phyloP scores from a whole-genome alignment of 805 yeast species.

The Candida pseudoglaebosa region DNA sequence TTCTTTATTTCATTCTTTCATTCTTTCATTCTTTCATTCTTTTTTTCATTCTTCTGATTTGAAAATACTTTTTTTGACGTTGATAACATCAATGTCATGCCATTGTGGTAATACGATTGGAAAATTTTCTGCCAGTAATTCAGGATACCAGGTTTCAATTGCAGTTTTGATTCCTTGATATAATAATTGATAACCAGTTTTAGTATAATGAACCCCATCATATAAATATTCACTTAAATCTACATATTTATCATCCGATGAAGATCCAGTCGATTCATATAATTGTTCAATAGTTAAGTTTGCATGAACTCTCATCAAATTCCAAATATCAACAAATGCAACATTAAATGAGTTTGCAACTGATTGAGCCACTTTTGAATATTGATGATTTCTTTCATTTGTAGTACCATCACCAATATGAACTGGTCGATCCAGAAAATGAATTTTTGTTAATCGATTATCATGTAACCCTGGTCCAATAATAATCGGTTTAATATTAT shows the following conservation, averaged over 20 bases:
- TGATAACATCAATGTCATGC: slow-evolving; percentile 23
- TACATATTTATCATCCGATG: slow-evolving; percentile 7
- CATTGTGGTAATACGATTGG: slow-evolving; percentile 36
- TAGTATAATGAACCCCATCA: slow-evolving; percentile 63
- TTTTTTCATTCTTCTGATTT: no score
- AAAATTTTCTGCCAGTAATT: slow-evolving; percentile 40
- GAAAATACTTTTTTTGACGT: slow-evolving; percentile 9
- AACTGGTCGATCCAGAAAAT: slow-evolving; percentile 10
- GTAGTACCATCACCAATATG: slow-evolving; percentile 24
- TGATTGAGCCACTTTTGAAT: slow-evolving; percentile 46
- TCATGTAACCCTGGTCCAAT: slow-evolving; percentile 64
- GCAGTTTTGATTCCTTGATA: slow-evolving; percentile 38
- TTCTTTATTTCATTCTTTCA: no score
- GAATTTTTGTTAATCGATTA: slow-evolving; percentile 19
- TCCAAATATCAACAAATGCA: slow-evolving; percentile 57
- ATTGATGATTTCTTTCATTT: slow-evolving; percentile 41
- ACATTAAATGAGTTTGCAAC: slow-evolving; percentile 45
- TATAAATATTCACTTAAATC: slow-evolving; percentile 12
- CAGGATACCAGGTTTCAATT: slow-evolving; percentile 46
- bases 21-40: no score
- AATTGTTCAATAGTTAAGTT: slow-evolving; percentile 36
- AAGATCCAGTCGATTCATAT: slow-evolving; percentile 28
- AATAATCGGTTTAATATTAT: slow-evolving; percentile 49
- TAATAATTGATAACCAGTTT: slow-evolving; percentile 48
- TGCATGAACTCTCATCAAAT: slow-evolving; percentile 32